A percentile compares a stretch with the other conserved stretches of the same genome.
Evolutionary conservation across 495 filamentous ascomycete genomes (phyloP).

Genomic region (Platismatia glauca): DNA sequence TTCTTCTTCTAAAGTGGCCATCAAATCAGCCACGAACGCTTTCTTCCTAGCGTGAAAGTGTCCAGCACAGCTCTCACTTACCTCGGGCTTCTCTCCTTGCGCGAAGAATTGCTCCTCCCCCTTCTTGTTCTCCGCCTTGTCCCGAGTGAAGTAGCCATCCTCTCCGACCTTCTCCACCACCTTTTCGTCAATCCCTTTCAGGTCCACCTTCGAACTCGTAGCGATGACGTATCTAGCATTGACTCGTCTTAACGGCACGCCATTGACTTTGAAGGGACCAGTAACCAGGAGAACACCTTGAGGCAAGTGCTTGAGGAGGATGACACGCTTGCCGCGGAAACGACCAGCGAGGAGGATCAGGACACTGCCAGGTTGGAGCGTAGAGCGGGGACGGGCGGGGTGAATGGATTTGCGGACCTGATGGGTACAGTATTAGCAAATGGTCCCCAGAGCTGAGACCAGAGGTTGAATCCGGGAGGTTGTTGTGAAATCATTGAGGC

Average conservation of each 20-base stretch:
- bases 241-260: constrained; percentile 94
- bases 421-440: constrained; percentile 23
- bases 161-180: constrained; percentile 76
- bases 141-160: constrained; percentile 88
- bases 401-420: constrained; percentile 93
- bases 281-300: constrained; percentile 98
- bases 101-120: constrained; percentile 95
- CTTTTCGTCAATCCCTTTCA: constrained; percentile 70
- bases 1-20: constrained; percentile 70
- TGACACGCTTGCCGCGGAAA: constrained; percentile 99
- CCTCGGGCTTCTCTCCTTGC: constrained; percentile 94
- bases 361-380: constrained; percentile 85
- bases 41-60: too few species aligned
- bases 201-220: constrained; percentile 81
- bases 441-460: background rate
- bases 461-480: background rate
- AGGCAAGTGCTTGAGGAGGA: constrained; percentile 92
- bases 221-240: constrained; percentile 99
- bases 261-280: constrained; percentile 99
- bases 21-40: background rate
- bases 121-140: constrained; percentile 84
- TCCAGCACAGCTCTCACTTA: constrained; percentile 38
- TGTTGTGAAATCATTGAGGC: background rate
- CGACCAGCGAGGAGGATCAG: constrained; percentile 98
- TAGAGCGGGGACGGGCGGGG: constrained; percentile 70